Base-by-base conservation (phyloP, 2,329 filamentous ascomycete genomes). In the Sclerotinia sclerotiorum region DNA sequence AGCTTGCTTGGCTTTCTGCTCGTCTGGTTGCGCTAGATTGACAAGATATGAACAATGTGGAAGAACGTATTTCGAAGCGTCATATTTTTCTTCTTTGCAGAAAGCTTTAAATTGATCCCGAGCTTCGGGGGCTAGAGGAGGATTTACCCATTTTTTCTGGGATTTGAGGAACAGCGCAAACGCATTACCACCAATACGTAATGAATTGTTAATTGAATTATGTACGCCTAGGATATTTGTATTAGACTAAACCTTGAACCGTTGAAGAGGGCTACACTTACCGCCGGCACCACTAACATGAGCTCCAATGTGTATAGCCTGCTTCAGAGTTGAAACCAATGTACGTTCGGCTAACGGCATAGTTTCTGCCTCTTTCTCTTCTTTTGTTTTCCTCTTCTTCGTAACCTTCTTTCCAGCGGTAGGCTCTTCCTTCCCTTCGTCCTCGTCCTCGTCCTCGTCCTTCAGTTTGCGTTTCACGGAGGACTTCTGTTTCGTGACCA, bases 31-130 rank as follows among this genome's bases (percentile, higher is more conserved):
- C 0, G 95, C 95, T 7, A 99, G 87, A 77, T 99, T 99, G 76
- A 99, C 93, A 10, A 99, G 89, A 78, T 99, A 99, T 1, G 92
- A 97, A 46, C 95, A 95, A 78, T 99, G 95, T 0, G 95, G 95
- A 1, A 99, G 87, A 75, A 93, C 87, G 80, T 92, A 89, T 77
- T 87, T 86, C 68, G 83, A 83, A 8, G 88, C 85, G 75, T 92
- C 88, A 79, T 94, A 97, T 62, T 82, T 81, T 77, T 94, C 88
- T 62, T 88, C 81, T 63, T 86, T 82, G 76, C 92, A 92, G 44
- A 87, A 81, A 55, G 84, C 83, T 68, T 85, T 85, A 80, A 98
- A 99, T 51, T 87, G 84, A 54, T 87, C 83, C 62, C 86, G 84
- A 65, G 90, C 86, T 35, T 90, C 88, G 51, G 87, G 80, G 35